Base-by-base conservation (phyloP, 371 early-diverging fungal species). In the Syncephalastrum sp. region DNA sequence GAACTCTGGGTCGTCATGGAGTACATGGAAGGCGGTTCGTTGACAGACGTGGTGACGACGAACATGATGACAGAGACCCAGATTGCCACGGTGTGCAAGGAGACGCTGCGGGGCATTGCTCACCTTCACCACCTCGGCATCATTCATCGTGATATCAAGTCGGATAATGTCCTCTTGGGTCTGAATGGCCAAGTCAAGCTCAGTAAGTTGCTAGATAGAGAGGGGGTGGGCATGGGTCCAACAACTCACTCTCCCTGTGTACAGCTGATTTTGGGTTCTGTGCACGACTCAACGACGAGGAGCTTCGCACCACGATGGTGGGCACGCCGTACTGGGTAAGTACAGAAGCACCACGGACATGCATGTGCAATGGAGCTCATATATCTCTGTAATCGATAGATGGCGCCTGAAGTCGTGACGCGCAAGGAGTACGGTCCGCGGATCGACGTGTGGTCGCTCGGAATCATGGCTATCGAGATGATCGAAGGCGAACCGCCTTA, bases 121-220 rank as follows among this genome's bases (percentile, higher is more conserved):
- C 97, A 95, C 68, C 72, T 98, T 56, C 99, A 99, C 62, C 88
- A 91, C 15, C 88, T 91, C 62, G 91, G 93, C 24, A 92, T 99
- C 29, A 96, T 97, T 65, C 97, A 97, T 74, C 85, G 99, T 57
- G 98, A 99, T 74, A 94, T 99, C 76, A 97, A 98, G 77, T 91
- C 93, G 53, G 98, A 98, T 69, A 99, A 99, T 69, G 84, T 98
- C 24, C 75, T 98, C 50, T 72, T 99, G 27, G 82, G 89, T 21
- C 59, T 88, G 59, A 85, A 87, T 65, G 98, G 97, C 41, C 88
- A 92, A 47, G 88, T 98, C 59, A 98, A 97, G 74, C 80, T 96
- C 47, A 94, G 90, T 73, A 84, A 78, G 79, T 74, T 12, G 33
- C 4, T 4, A 14, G 8, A 10, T 24, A 45, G 17, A 16, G 42